Percentiles rank a stretch among this genome's conserved stretches.
Conservation (phyloP, 257 asterid species). For the Nicotiana attenuata region DNA sequence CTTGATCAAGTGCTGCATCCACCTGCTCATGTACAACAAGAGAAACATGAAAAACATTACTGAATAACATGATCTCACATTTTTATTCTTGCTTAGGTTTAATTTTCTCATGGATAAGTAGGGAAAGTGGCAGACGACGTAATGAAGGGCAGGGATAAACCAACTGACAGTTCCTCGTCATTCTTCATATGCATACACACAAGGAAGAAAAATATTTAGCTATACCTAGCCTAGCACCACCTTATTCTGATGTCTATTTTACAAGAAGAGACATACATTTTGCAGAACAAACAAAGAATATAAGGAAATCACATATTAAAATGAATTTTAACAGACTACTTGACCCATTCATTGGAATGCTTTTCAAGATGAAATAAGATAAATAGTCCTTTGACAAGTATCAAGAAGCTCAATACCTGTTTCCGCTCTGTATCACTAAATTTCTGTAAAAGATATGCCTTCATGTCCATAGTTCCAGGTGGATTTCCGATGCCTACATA, state of each 20-base stretch:
- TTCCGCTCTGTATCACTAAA: conserved; percentile 65
- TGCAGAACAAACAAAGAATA: background rate
- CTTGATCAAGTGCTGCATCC: conserved; percentile 84
- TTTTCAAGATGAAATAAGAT: background rate
- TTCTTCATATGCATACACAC: background rate
- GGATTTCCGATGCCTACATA: conserved; percentile 81
- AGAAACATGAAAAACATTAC: background rate
- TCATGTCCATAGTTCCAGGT: conserved; percentile 94
- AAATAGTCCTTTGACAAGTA: background rate
- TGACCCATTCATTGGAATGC: background rate
- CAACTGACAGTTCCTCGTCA: background rate
- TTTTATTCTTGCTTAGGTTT: background rate
- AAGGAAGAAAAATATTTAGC: background rate
- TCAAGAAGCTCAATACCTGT: conserved; percentile 41
- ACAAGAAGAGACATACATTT: background rate
- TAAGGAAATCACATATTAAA: background rate
- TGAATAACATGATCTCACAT: background rate
- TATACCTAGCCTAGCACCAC: background rate
- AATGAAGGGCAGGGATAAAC: background rate
- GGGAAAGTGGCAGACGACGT: background rate
- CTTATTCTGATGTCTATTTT: background rate
- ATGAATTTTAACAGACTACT: background rate
- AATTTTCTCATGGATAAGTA: background rate
- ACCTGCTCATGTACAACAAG: conserved; percentile 35
- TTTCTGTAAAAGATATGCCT: conserved; percentile 90